A percentile compares a stretch with the other conserved stretches of the same genome.
Conservation (phyloP, 108 stramenopile genomes). For the Stephanodiscus minutulus region DNA sequence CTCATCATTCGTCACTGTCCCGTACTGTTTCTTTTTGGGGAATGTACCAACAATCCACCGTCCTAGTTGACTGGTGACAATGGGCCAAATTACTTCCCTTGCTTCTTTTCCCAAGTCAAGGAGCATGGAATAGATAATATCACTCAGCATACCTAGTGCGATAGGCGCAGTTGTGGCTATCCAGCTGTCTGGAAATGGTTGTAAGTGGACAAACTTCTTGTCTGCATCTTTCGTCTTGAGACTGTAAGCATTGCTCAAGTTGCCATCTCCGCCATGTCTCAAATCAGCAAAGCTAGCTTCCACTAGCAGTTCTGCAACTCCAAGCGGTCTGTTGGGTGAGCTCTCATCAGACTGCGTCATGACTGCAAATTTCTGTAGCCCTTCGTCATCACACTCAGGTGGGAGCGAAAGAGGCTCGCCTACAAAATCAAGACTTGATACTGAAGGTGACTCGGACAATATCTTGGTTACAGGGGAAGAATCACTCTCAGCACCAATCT, state of each 20-base stretch:
- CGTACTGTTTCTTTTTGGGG: conserved; percentile 20
- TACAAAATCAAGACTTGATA: conserved; percentile 83
- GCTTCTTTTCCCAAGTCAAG: conserved; percentile 54
- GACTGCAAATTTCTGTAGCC: conserved; percentile 62
- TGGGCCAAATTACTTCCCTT: conserved; percentile 62
- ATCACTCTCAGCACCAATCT: conserved; percentile 69
- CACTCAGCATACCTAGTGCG: conserved; percentile 78
- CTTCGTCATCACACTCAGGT: conserved; percentile 70
- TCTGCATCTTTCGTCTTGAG: conserved; percentile 64
- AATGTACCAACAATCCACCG: conserved; percentile 63
- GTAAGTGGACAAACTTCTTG: conserved; percentile 38
- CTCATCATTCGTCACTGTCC: conserved; percentile 13
- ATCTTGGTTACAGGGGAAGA: conserved; percentile 66
- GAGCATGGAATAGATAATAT: conserved; percentile 60
- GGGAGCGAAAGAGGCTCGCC: conserved; percentile 65
- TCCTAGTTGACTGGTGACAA: conserved; percentile 48
- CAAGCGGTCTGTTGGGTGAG: conserved; percentile 66
- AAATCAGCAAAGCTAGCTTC: conserved; percentile 89
- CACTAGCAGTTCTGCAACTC: conserved; percentile 77
- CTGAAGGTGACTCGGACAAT: conserved; percentile 79
- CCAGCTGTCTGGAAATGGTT: conserved; percentile 90
- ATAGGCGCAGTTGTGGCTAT: conserved; percentile 84
- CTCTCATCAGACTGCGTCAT: conserved; percentile 60
- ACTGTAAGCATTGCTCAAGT: conserved; percentile 73
- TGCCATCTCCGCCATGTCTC: conserved; percentile 84